phyloP scores from a whole-genome alignment of 192 early-diverging fungal species.

The Backusella tarrabulga region DNA sequence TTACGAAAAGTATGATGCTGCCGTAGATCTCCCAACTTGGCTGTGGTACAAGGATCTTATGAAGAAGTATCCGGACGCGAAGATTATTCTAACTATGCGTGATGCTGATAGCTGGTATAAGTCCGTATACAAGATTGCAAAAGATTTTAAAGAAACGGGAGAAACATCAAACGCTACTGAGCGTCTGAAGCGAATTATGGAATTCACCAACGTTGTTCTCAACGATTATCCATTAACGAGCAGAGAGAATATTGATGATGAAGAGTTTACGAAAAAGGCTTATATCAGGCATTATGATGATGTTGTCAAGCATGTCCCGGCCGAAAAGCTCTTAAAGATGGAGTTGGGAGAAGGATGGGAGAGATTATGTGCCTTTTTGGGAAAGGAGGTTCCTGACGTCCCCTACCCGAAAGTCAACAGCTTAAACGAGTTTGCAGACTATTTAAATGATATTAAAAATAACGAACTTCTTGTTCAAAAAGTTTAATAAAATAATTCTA shows the following conservation, averaged over 20 bases:
- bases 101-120: constrained; percentile 22
- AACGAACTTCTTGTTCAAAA: background rate
- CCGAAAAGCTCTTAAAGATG: background rate
- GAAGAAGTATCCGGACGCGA: constrained; percentile 19
- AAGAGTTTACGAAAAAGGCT: background rate
- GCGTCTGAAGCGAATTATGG: background rate
- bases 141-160: background rate
- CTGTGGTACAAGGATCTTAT: constrained; percentile 21
- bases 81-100: constrained; percentile 18
- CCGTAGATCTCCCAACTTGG: constrained; percentile 14
- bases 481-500: background rate
- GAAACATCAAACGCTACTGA: background rate
- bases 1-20: constrained; percentile 20
- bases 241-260: background rate
- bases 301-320: background rate
- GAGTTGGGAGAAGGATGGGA: constrained; percentile 7
- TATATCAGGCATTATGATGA: background rate
- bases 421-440: background rate
- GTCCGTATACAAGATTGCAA: background rate
- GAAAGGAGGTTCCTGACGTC: background rate
- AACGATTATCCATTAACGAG: background rate
- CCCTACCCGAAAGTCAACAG: background rate
- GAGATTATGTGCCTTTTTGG: background rate
- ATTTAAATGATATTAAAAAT: background rate
- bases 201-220: background rate